Evolutionary conservation across 257 asterid genomes (phyloP).

Genomic region (Lavandula angustifolia): DNA sequence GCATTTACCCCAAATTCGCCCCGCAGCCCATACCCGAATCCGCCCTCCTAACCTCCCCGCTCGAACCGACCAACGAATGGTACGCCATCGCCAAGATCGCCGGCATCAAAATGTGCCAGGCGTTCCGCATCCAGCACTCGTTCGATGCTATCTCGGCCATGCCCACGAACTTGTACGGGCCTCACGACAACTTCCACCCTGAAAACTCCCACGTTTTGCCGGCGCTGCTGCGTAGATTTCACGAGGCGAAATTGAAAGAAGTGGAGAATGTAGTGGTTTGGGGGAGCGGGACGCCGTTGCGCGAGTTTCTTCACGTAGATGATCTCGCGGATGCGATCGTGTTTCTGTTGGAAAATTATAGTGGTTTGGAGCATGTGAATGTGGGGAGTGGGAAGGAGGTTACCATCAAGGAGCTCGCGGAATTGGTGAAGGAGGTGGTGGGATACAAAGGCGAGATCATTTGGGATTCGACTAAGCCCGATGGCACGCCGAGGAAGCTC

Average conservation of each 20-base stretch:
- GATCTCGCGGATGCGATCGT: conserved; percentile 84
- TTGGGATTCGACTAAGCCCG: conserved; percentile 90
- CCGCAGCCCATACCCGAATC: conserved; percentile 92
- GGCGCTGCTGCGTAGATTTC: conserved; percentile 77
- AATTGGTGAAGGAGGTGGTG: conserved; percentile 81
- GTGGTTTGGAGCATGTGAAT: conserved; percentile 83
- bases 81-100: conserved; percentile 90
- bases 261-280: conserved; percentile 75
- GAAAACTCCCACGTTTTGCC: conserved; percentile 95
- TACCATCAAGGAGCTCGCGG: conserved; percentile 79
- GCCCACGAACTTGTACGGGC: conserved; percentile 87
- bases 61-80: conserved; percentile 92
- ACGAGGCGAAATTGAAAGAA: conserved; percentile 59
- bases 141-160: conserved; percentile 84
- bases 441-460: conserved; percentile 77
- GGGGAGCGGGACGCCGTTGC: conserved; percentile 89
- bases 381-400: conserved; percentile 96
- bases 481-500: conserved; percentile 95
- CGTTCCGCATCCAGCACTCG: conserved; percentile 66
- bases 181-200: conserved; percentile 83
- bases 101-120: conserved; percentile 91
- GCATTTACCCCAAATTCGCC: conserved; percentile 95
- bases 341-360: conserved; percentile 67
- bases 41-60: conserved; percentile 72
- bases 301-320: conserved; percentile 90